These are phyloP conservation scores for Daldinia sp. DNA, from an alignment of 2,329 filamentous ascomycete genomes.

Conservation along the genomic window DNA sequence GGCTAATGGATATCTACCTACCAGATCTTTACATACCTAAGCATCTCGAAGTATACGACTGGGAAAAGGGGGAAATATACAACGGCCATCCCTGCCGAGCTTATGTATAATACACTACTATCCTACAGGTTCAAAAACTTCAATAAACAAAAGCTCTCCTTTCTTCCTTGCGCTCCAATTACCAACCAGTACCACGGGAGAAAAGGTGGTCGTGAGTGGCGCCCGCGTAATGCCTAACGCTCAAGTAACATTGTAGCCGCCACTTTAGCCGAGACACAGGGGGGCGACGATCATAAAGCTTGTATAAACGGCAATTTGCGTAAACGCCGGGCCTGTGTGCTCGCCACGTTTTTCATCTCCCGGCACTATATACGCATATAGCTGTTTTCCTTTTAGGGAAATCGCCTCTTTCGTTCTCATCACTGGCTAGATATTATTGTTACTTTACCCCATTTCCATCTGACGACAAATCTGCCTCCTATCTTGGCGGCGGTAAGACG, in stretches of 20 bases:
- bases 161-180: constrained; percentile 23
- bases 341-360: constrained; percentile 23
- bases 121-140: neutral
- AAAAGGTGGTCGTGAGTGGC: constrained; percentile 1
- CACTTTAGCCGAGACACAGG: constrained; percentile 26
- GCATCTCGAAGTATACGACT: neutral
- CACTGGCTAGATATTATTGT: constrained; percentile 6
- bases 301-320: constrained; percentile 38
- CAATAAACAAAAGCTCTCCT: neutral
- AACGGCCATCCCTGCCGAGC: neutral
- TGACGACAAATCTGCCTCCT: constrained; percentile 6
- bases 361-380: constrained; percentile 3
- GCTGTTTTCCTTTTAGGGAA: constrained; percentile 23
- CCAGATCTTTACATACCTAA: too few relatives aligned
- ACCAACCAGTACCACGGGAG: constrained; percentile 23
- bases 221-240: constrained; percentile 21
- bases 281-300: constrained; percentile 29
- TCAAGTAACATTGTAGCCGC: constrained; percentile 11
- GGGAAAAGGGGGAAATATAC: neutral
- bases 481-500: constrained; percentile 5
- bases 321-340: constrained; percentile 12
- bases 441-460: constrained; percentile 20
- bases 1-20: too few relatives aligned
- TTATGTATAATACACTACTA: neutral
- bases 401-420: constrained; percentile 1